phyloP scores from a whole-genome alignment of 2,329 filamentous ascomycete genomes.

The Penicillium sp. region DNA sequence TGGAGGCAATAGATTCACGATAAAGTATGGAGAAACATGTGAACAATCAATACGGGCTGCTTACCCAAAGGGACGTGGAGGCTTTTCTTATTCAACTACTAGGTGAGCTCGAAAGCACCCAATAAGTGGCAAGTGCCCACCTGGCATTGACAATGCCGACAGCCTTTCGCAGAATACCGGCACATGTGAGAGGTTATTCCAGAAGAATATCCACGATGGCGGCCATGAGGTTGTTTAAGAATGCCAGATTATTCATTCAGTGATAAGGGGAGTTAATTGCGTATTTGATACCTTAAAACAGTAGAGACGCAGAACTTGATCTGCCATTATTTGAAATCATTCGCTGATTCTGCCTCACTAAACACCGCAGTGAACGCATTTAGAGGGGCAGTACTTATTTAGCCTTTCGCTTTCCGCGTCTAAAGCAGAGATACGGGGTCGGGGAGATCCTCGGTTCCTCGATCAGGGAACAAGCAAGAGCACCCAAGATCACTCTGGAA shows the following conservation, averaged over 20 bases:
- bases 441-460: background rate
- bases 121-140: too few relatives aligned
- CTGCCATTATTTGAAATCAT: background rate
- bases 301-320: background rate
- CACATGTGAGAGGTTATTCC: too few relatives aligned
- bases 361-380: background rate
- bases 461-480: background rate
- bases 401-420: background rate
- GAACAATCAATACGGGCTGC: too few relatives aligned
- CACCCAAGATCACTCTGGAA: background rate
- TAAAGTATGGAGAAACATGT: too few relatives aligned
- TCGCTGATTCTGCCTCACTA: background rate
- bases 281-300: background rate
- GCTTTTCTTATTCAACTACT: too few relatives aligned
- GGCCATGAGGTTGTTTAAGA: too few relatives aligned
- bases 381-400: background rate
- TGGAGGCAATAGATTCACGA: too few relatives aligned
- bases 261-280: background rate
- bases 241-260: background rate
- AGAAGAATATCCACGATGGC: too few relatives aligned
- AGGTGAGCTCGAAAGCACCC: too few relatives aligned
- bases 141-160: too few relatives aligned
- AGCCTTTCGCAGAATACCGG: too few relatives aligned
- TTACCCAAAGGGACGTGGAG: too few relatives aligned
- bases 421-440: background rate